These are phyloP conservation scores for Lasiodiplodia citricola DNA, from an alignment of 2,329 filamentous ascomycete species.

Conservation along the genomic window DNA sequence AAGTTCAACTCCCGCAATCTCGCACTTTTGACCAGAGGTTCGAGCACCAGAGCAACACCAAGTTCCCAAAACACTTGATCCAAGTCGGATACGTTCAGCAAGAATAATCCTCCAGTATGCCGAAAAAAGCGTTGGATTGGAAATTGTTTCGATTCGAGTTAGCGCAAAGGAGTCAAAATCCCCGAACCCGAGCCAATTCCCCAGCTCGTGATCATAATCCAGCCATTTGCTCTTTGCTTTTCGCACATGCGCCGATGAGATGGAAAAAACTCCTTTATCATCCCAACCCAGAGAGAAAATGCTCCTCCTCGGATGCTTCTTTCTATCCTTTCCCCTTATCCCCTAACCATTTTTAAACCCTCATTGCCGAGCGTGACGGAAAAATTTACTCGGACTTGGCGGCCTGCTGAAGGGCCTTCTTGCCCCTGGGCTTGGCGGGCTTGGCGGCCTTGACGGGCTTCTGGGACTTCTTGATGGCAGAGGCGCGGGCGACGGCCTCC, in stretches of 20 bases:
- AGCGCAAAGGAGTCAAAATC: constrained; percentile 19
- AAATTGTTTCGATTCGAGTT: constrained; percentile 24
- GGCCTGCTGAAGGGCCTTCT: constrained; percentile 61
- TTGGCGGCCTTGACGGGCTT: constrained; percentile 75
- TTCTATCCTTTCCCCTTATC: constrained; percentile 10
- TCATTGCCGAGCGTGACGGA: neutral
- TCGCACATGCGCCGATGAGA: constrained; percentile 20
- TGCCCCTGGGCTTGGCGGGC: constrained; percentile 77
- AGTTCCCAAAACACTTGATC: neutral
- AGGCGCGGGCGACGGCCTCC: constrained; percentile 82
- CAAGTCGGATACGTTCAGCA: neutral
- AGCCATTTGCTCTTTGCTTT: constrained; percentile 15
- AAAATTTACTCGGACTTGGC: constrained; percentile 55
- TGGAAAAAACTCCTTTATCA: constrained; percentile 15
- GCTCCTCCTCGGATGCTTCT: constrained; percentile 12
- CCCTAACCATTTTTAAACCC: constrained; percentile 16
- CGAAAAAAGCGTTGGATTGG: constrained; percentile 8
- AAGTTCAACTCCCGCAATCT: neutral
- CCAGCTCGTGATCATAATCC: constrained; percentile 21
- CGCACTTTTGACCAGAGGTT: neutral
- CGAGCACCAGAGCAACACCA: neutral
- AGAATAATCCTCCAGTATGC: neutral
- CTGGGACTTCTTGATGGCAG: constrained; percentile 82
- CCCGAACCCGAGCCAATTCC: constrained; percentile 19
- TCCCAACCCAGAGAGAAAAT: constrained; percentile 15